Percentiles rank a stretch among this genome's conserved stretches.
Conservation (phyloP, 495 filamentous ascomycete genomes). For the Filosporella fistucella region DNA sequence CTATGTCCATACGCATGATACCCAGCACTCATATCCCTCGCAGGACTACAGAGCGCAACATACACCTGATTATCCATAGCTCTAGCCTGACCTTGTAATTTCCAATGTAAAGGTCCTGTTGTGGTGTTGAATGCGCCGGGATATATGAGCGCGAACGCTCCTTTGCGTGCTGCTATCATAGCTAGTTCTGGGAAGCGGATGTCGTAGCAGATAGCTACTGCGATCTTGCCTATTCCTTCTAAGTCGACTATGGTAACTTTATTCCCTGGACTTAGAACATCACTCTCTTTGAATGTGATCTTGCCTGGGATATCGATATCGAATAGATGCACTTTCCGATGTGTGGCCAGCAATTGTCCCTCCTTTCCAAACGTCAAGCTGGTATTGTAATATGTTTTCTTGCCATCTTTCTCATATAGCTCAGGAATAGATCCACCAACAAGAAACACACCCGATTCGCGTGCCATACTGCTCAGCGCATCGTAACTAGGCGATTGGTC, state of each 20-base stretch:
- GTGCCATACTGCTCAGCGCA: conserved; percentile 73
- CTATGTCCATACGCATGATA: conserved; percentile 95
- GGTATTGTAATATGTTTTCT: conserved; percentile 86
- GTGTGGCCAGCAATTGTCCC: conserved; percentile 74
- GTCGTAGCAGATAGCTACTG: conserved; percentile 93
- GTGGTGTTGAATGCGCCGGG: conserved; percentile 95
- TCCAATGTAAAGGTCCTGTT: conserved; percentile 91
- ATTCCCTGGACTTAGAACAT: conserved; percentile 80
- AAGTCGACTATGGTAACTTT: conserved; percentile 77
- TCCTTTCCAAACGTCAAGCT: conserved; percentile 74
- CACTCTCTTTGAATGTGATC: conserved; percentile 86
- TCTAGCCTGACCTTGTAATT: conserved; percentile 71
- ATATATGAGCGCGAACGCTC: conserved; percentile 80
- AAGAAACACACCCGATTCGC: conserved; percentile 70
- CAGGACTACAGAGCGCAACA: conserved; percentile 88
- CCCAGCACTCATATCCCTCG: conserved; percentile 67
- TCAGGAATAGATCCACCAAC: conserved; percentile 95
- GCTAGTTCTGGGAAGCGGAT: conserved; percentile 93
- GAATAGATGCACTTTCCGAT: conserved; percentile 97
- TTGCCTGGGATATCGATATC: conserved; percentile 97
- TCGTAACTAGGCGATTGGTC: conserved; percentile 77
- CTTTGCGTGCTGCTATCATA: conserved; percentile 80
- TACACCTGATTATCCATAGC: conserved; percentile 95
- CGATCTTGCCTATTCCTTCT: conserved; percentile 80
- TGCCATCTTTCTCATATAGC: conserved; percentile 39